phyloP scores from a whole-genome alignment of 1,139 yeast genomes.

The Tardiomyces digboiensis region DNA sequence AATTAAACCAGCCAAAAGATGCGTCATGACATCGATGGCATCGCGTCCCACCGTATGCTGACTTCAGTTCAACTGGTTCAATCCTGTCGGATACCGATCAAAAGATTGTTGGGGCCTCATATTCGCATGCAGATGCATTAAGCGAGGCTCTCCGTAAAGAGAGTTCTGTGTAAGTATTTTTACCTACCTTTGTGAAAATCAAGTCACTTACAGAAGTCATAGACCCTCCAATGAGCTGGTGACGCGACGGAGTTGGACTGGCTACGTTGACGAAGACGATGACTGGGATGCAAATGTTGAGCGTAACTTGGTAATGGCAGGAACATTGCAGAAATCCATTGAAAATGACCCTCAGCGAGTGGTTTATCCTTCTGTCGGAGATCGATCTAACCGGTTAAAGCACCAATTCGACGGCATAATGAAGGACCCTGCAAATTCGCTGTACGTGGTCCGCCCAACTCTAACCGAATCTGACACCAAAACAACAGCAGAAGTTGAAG shows the following conservation, averaged over 20 bases:
- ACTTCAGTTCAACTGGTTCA: constrained; percentile 11
- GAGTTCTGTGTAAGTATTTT: constrained; percentile 1
- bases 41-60: too few species aligned
- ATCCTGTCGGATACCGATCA: constrained; percentile 18
- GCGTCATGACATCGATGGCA: too few species aligned
- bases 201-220: constrained; percentile 1
- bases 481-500: constrained; percentile 40
- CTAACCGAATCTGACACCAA: constrained; percentile 22
- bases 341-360: constrained; percentile 16
- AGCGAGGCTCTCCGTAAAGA: constrained; percentile 6
- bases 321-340: constrained; percentile 26
- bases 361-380: constrained; percentile 10
- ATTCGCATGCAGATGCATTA: constrained; percentile 30
- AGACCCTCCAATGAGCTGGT: not conserved
- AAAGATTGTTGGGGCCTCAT: constrained; percentile 34
- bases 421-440: constrained; percentile 29
- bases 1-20: constrained; percentile 2
- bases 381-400: constrained; percentile 19
- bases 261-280: constrained; percentile 58
- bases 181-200: not conserved
- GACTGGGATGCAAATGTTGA: constrained; percentile 91
- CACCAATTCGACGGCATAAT: constrained; percentile 28
- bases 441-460: constrained; percentile 14
- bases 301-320: constrained; percentile 27
- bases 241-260: constrained; percentile 10